phyloP scores from a whole-genome alignment of 2,329 filamentous ascomycete species.

The Plectosphaerella sp. region DNA sequence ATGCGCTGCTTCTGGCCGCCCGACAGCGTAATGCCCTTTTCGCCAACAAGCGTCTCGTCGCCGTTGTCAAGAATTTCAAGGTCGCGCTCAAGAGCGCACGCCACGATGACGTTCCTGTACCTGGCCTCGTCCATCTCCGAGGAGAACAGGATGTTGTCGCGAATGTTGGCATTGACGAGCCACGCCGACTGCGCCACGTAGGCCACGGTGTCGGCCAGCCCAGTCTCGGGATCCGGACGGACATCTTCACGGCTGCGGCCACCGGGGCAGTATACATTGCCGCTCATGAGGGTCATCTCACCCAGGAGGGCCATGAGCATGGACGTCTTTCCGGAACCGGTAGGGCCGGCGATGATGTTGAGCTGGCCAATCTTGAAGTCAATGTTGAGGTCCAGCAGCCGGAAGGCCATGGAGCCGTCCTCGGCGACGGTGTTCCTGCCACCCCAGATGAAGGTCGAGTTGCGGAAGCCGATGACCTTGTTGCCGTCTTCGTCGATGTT shows the following conservation, averaged over 20 bases:
- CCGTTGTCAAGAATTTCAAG: conserved; percentile 84
- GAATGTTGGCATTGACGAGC: conserved; percentile 93
- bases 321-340: conserved; percentile 93
- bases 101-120: conserved; percentile 83
- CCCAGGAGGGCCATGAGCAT: conserved; percentile 92
- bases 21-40: conserved; percentile 95
- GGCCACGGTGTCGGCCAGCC: conserved; percentile 84
- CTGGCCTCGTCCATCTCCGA: conserved; percentile 74
- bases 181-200: conserved; percentile 97
- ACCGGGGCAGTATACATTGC: conserved; percentile 79
- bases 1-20: conserved; percentile 98
- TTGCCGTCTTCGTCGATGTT: conserved; percentile 65
- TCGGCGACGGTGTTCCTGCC: conserved; percentile 56
- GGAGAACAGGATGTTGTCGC: conserved; percentile 92
- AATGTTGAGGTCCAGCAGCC: conserved; percentile 76
- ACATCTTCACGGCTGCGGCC: conserved; percentile 83
- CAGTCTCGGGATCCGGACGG: conserved; percentile 74
- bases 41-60: conserved; percentile 89
- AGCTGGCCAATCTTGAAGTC: conserved; percentile 81
- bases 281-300: conserved; percentile 86
- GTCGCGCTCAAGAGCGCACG: conserved; percentile 87
- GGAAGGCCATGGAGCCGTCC: conserved; percentile 71
- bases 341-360: conserved; percentile 90
- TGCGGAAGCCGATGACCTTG: conserved; percentile 75
- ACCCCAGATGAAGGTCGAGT: conserved; percentile 88